Base-by-base conservation (phyloP, 2,329 filamentous ascomycete species). In the Spiromastix sp. region DNA sequence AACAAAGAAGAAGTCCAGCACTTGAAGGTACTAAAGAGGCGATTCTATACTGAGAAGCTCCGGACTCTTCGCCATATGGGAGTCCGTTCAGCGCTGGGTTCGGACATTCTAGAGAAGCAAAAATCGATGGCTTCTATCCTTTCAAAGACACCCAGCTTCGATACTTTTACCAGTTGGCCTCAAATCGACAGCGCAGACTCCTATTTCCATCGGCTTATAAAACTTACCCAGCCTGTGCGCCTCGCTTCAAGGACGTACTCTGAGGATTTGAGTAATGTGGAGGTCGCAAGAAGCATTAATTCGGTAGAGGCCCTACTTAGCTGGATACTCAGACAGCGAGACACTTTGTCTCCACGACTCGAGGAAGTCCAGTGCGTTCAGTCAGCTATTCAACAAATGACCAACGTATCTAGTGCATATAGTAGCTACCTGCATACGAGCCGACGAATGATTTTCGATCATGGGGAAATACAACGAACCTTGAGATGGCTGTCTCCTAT, bases 61-160 rank as follows among this genome's bases (percentile, higher is more conserved):
- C 87, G 84, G 50, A 75, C 79, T 15, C 65, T 95, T 18, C 77
- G 85, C 22, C 74, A 80, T 38, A 96, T 98, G 89, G 91, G 91
- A 3, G 74, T 98, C 48, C 81, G 80, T 48, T 77, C 79, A 34
- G 95, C 94, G 52, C 67, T 93, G 11, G 77, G 81, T 44, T 78
- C 77, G 10, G 77, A 83, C 51, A 68, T 80, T 28, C 67, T 96
- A 12, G 71, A 72, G 25, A 75, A 76, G 35, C 91, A 98, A 57
- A 68, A 73, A 18, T 81, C 83, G 1, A 65, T 84, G 5, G 71
- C 82, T 4, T 60, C 71, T 4, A 69, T 95, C 2, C 68, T 98
- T 18, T 72, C 84, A 2, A 68, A 65, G 4, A 70, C 68, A 2
- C 50, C 57, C 50, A 63, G 21, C 47, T 69, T 42, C 43, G 50